Evolutionary conservation across 768 basidiomycete species (phyloP).

Genomic region (Dendrothele bispora): DNA sequence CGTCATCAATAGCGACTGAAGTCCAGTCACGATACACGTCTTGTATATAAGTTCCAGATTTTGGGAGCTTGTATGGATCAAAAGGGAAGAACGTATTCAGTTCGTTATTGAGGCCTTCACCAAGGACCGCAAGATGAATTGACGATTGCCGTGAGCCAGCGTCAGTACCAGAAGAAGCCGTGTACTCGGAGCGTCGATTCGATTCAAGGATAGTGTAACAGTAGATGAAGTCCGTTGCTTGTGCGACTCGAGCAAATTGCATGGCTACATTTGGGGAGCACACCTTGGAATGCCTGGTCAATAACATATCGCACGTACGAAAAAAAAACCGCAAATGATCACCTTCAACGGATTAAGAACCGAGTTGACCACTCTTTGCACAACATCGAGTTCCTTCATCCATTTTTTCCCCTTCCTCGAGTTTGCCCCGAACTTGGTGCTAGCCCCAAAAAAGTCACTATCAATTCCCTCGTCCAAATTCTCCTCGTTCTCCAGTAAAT

Average conservation of each 20-base stretch:
- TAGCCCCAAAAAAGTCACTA: constrained; percentile 17
- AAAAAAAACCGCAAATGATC: constrained; percentile 9
- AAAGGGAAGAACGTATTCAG: constrained; percentile 97
- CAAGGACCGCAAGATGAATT: constrained; percentile 26
- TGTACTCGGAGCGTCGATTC: constrained; percentile 67
- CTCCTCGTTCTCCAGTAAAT: constrained; percentile 64
- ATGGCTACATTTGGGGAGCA: constrained; percentile 89
- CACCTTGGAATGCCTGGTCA: constrained; percentile 44
- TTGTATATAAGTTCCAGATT: constrained; percentile 75
- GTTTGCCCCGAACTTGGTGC: too few species aligned
- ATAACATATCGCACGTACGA: background rate
- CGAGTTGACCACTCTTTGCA: constrained; percentile 80
- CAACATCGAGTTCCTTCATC: constrained; percentile 77
- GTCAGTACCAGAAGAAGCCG: constrained; percentile 24
- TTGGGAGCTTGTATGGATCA: constrained; percentile 91
- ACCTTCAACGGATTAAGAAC: constrained; percentile 91
- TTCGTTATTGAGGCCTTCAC: constrained; percentile 53
- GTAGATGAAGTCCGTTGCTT: constrained; percentile 88
- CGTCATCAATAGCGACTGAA: constrained; percentile 74
- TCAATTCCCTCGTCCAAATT: constrained; percentile 51
- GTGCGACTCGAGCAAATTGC: constrained; percentile 93
- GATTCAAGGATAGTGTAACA: constrained; percentile 90
- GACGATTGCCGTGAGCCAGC: constrained; percentile 8
- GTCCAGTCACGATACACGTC: constrained; percentile 90
- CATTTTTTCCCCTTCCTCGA: constrained; percentile 56